phyloP scores from a whole-genome alignment of 495 filamentous ascomycete genomes.

The Hyphodiscus hymeniophilus region DNA sequence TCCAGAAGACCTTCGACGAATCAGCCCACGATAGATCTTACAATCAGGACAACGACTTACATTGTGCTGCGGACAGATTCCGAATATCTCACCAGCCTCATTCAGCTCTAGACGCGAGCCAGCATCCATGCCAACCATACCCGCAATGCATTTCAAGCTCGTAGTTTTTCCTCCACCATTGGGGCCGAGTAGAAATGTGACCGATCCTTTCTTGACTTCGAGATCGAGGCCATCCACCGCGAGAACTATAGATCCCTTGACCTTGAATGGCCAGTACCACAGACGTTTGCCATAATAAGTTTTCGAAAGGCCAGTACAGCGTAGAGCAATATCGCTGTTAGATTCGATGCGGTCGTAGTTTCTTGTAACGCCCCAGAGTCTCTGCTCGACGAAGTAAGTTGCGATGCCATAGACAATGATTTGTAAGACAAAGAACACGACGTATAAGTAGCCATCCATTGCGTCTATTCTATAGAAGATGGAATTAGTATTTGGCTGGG shows the following conservation, averaged over 20 bases:
- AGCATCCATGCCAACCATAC: slow-evolving; percentile 60
- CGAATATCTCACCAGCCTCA: slow-evolving; percentile 57
- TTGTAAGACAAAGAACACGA: slow-evolving; percentile 18
- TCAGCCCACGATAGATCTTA: slow-evolving; percentile 36
- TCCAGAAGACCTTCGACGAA: slow-evolving; percentile 47
- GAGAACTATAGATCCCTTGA: slow-evolving; percentile 11
- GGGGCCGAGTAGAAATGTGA: slow-evolving; percentile 72
- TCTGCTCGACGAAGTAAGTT: slow-evolving; percentile 13
- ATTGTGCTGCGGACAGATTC: slow-evolving; percentile 70
- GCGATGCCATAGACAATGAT: slow-evolving; percentile 12
- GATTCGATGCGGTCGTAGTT: slow-evolving; percentile 14
- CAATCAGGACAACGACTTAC: slow-evolving; percentile 14
- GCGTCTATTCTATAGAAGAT: too few relatives aligned
- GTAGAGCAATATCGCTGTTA: slow-evolving; percentile 16
- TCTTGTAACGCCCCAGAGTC: slow-evolving; percentile 15
- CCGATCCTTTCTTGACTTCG: slow-evolving; percentile 63
- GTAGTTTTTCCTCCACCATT: slow-evolving; percentile 87
- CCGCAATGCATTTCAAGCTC: slow-evolving; percentile 43
- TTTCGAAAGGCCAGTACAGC: slow-evolving; percentile 17
- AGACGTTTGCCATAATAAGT: slow-evolving; percentile 17
- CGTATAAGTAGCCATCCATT: slow-evolving; percentile 17
- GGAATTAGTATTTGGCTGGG: too few relatives aligned
- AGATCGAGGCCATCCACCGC: slow-evolving; percentile 77
- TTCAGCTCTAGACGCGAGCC: slow-evolving; percentile 50
- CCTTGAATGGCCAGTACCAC: slow-evolving; percentile 21